Percentiles rank a stretch among this genome's conserved stretches.
Conservation (phyloP, 75 land plant genomes). For the Gnetum montanum region DNA sequence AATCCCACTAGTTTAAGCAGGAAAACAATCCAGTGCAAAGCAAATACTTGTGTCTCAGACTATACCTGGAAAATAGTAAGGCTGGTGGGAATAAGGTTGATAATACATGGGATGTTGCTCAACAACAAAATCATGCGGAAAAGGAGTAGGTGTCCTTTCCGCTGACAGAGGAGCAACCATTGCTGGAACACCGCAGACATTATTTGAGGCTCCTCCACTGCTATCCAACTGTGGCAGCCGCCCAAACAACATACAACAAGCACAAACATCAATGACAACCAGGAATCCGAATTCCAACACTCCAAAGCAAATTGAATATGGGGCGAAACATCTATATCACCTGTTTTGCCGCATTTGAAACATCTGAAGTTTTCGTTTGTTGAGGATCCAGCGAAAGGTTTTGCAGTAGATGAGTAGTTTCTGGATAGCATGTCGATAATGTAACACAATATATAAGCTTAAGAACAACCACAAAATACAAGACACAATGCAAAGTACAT, state of each 20-base stretch:
- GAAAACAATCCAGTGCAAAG: neutral
- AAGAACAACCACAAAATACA: too few relatives aligned
- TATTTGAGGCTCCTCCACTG: conserved; percentile 9
- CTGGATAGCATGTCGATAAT: too few relatives aligned
- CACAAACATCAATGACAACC: too few relatives aligned
- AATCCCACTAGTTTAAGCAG: neutral
- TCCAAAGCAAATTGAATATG: neutral
- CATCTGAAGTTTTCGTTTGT: conserved; percentile 22
- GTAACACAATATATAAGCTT: too few relatives aligned
- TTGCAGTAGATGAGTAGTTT: conserved; percentile 42
- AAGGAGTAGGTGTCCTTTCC: conserved; percentile 23
- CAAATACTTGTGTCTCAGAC: neutral
- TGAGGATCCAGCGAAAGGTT: conserved; percentile 39
- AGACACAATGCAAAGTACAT: too few relatives aligned
- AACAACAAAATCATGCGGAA: conserved; percentile 14
- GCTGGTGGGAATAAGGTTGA: conserved; percentile 23
- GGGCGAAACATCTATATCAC: neutral
- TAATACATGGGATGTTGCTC: conserved; percentile 36
- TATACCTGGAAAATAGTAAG: conserved; percentile 18
- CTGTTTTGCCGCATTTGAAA: conserved; percentile 18
- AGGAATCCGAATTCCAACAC: neutral
- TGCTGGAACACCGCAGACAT: neutral
- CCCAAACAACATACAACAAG: conserved; percentile 1
- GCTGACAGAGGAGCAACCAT: conserved; percentile 4
- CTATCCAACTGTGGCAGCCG: conserved; percentile 7